These are phyloP conservation scores for Mycena maculata DNA, from an alignment of 768 basidiomycete genomes.

Conservation along the genomic window DNA sequence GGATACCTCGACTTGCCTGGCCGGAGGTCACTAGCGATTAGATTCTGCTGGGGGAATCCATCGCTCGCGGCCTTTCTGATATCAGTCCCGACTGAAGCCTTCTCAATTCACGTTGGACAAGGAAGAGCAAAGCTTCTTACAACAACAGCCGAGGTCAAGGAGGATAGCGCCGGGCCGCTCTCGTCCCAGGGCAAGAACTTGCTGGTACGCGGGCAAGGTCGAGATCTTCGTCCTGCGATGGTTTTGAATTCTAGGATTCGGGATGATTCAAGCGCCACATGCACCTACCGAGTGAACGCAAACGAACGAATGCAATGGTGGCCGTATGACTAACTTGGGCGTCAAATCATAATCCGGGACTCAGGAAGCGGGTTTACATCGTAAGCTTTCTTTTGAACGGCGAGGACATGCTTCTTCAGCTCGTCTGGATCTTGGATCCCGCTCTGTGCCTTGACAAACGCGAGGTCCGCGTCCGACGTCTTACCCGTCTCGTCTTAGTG, in stretches of 20 bases:
- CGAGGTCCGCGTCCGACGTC: constrained; percentile 29
- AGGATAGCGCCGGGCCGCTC: constrained; percentile 48
- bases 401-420: constrained; percentile 47
- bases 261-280: no score
- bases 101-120: background rate
- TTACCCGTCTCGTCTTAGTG: background rate
- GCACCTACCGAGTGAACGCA: constrained; percentile 38
- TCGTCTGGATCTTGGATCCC: constrained; percentile 44
- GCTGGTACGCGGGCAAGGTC: constrained; percentile 47
- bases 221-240: constrained; percentile 44
- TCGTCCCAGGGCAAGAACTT: constrained; percentile 44
- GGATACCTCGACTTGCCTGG: no score
- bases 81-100: constrained; percentile 53
- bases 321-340: constrained; percentile 19
- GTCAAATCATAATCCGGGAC: background rate
- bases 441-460: constrained; percentile 44
- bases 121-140: constrained; percentile 38
- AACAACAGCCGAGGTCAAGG: constrained; percentile 59
- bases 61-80: constrained; percentile 52
- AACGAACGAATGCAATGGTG: constrained; percentile 42
- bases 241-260: background rate
- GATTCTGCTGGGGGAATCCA: constrained; percentile 52
- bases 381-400: constrained; percentile 48
- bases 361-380: constrained; percentile 31
- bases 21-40: constrained; percentile 52